These are phyloP conservation scores for Nakazawaea sp. DNA, from an alignment of 805 yeast species.

Conservation along the genomic window DNA sequence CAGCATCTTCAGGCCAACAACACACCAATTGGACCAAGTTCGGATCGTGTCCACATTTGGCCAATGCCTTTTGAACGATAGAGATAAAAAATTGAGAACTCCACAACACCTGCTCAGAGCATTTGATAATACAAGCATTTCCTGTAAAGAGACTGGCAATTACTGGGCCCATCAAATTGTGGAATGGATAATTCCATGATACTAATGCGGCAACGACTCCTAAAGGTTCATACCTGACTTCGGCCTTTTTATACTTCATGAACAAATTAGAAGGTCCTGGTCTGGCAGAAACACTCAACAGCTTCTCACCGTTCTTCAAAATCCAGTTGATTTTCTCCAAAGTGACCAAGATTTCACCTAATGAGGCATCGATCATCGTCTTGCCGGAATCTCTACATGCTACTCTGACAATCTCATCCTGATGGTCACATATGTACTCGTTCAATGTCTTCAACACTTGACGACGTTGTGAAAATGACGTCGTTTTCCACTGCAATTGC, in stretches of 20 bases:
- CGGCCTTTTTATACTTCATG: constrained; percentile 87
- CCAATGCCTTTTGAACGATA: constrained; percentile 65
- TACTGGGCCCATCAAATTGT: constrained; percentile 87
- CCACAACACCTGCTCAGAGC: constrained; percentile 97
- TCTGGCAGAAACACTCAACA: constrained; percentile 63
- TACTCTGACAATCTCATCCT: constrained; percentile 78
- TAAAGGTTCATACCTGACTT: constrained; percentile 88
- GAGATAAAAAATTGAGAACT: constrained; percentile 74
- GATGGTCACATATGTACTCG: constrained; percentile 70
- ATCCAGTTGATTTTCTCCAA: constrained; percentile 91
- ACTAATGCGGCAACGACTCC: constrained; percentile 87
- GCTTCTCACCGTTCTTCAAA: constrained; percentile 69
- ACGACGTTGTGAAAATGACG: constrained; percentile 61
- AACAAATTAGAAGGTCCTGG: constrained; percentile 84
- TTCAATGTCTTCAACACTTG: constrained; percentile 65
- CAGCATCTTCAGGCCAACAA: constrained; percentile 87
- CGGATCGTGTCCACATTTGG: constrained; percentile 69
- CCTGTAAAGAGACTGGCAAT: constrained; percentile 88
- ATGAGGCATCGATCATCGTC: constrained; percentile 90
- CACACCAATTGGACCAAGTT: constrained; percentile 82
- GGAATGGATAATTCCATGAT: constrained; percentile 98
- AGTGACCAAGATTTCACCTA: constrained; percentile 95
- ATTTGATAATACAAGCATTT: constrained; percentile 83
- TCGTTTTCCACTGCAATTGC: constrained; percentile 41
- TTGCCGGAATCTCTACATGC: constrained; percentile 98